These are phyloP conservation scores for Xylariaceae sp. DNA, from an alignment of 2,329 filamentous ascomycete species.

Conservation along the genomic window DNA sequence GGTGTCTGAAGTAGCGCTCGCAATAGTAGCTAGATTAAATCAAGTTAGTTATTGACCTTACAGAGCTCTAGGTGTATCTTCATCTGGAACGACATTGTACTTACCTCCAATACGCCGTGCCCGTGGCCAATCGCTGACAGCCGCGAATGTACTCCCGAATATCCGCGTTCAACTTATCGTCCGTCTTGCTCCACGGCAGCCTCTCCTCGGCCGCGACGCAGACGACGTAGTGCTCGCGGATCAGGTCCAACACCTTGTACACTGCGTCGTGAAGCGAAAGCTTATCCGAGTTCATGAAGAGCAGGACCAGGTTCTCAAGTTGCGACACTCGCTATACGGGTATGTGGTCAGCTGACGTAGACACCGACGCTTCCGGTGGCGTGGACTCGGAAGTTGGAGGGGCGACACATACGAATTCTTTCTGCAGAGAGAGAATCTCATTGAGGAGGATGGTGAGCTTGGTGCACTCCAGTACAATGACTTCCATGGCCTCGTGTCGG, in stretches of 20 bases:
- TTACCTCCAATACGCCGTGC: conserved; percentile 28
- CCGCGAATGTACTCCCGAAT: conserved; percentile 26
- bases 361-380: background rate
- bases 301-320: conserved; percentile 27
- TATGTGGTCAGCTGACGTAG: conserved; percentile 3
- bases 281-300: conserved; percentile 27
- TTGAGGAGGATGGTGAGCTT: conserved; percentile 26
- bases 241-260: conserved; percentile 24
- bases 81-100: background rate
- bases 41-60: conserved; percentile 8
- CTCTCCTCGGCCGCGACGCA: conserved; percentile 26
- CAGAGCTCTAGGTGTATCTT: background rate
- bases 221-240: conserved; percentile 26
- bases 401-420: conserved; percentile 28
- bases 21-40: conserved; percentile 22
- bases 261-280: conserved; percentile 20
- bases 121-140: conserved; percentile 25
- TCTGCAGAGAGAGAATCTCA: conserved; percentile 28
- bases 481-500: conserved; percentile 26
- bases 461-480: conserved; percentile 25
- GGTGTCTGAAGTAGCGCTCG: conserved; percentile 24
- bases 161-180: conserved; percentile 25
- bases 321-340: conserved; percentile 23
- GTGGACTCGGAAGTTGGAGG: background rate
- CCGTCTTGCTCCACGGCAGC: conserved; percentile 26